Evolutionary conservation across 2,329 filamentous ascomycete genomes (phyloP).

Genomic region (Rhytidhysteron rufulum): DNA sequence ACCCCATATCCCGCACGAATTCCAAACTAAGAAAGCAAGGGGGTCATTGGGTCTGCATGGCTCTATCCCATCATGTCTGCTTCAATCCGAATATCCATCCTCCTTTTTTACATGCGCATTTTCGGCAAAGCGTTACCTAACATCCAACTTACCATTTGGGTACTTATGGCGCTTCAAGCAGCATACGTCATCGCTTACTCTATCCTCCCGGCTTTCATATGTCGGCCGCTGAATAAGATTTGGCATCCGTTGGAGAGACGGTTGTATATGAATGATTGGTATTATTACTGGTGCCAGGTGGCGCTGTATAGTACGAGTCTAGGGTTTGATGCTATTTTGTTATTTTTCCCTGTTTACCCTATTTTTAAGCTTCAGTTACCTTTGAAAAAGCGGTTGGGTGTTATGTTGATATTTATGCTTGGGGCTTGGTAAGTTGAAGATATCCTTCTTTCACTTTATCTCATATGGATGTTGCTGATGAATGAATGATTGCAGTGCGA

Average conservation of each 20-base stretch:
- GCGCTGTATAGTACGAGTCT: constrained; percentile 20
- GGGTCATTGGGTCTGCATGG: constrained; percentile 12
- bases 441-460: constrained; percentile 1
- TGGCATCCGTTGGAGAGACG: constrained; percentile 16
- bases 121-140: constrained; percentile 10
- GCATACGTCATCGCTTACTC: constrained; percentile 17
- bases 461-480: not conserved
- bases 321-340: constrained; percentile 18
- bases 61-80: constrained; percentile 20
- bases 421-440: constrained; percentile 13
- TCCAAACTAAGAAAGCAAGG: constrained; percentile 2
- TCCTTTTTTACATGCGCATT: constrained; percentile 20
- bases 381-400: constrained; percentile 13
- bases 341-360: constrained; percentile 18
- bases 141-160: constrained; percentile 5
- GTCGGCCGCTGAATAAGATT: constrained; percentile 11
- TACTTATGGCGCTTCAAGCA: constrained; percentile 13
- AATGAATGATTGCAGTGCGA: constrained; percentile 5
- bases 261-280: constrained; percentile 13
- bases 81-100: constrained; percentile 16
- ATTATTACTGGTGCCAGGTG: constrained; percentile 14
- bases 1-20: constrained; percentile 1
- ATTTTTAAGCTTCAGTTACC: constrained; percentile 18
- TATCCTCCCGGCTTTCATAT: constrained; percentile 19
- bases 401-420: constrained; percentile 15